Percentiles rank a stretch among this genome's conserved stretches.
Conservation (phyloP, 805 yeast species). For the Ogataea angusta region DNA sequence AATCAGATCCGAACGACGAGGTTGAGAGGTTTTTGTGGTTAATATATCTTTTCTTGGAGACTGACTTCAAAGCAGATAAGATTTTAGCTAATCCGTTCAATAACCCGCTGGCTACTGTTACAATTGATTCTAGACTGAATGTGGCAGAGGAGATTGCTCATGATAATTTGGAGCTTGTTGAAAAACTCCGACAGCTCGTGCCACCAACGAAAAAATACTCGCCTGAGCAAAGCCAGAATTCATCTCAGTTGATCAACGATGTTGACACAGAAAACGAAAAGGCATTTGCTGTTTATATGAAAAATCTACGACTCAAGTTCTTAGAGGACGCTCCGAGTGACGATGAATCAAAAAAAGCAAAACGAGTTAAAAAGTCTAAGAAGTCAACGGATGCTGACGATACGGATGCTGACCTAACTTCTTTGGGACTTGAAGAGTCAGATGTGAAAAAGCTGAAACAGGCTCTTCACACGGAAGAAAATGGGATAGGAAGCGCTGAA, state of each 20-base stretch:
- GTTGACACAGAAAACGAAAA: slow-evolving; percentile 47
- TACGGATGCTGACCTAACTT: slow-evolving; percentile 2
- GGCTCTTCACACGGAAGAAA: background rate
- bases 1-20: slow-evolving; percentile 60
- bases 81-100: slow-evolving; percentile 33
- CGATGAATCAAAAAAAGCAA: slow-evolving; percentile 9
- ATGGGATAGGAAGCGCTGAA: background rate
- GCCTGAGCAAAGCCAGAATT: slow-evolving; percentile 5
- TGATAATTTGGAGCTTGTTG: slow-evolving; percentile 21
- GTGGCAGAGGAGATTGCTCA: slow-evolving; percentile 23
- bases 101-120: slow-evolving; percentile 2
- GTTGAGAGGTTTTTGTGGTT: slow-evolving; percentile 81
- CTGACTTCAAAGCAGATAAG: slow-evolving; percentile 53
- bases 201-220: slow-evolving; percentile 16
- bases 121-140: slow-evolving; percentile 13
- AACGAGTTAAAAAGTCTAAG: slow-evolving; percentile 8
- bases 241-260: slow-evolving; percentile 31
- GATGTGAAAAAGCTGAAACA: background rate
- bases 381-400: slow-evolving; percentile 10
- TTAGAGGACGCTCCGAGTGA: slow-evolving; percentile 19
- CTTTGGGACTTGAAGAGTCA: slow-evolving; percentile 1
- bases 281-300: slow-evolving; percentile 48
- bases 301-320: slow-evolving; percentile 36
- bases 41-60: slow-evolving; percentile 74
- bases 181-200: slow-evolving; percentile 24